phyloP scores from a whole-genome alignment of 257 asterid species.

The Penstemon eatonii region DNA sequence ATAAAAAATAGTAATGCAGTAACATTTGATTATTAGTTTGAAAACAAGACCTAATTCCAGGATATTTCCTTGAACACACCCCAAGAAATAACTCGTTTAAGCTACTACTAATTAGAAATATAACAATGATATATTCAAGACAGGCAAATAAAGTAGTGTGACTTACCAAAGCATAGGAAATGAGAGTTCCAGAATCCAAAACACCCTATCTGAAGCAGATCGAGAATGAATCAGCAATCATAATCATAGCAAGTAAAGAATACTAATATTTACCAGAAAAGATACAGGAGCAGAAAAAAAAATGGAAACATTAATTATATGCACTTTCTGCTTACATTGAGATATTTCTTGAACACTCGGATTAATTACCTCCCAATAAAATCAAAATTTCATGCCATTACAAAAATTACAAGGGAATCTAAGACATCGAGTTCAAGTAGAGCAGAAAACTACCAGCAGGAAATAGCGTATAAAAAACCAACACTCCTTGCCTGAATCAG shows the following conservation, averaged over 20 bases:
- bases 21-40: not conserved
- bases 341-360: too few relatives aligned
- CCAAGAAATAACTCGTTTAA: not conserved
- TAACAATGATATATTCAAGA: not conserved
- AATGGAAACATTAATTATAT: not conserved
- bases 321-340: too few relatives aligned
- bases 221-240: conserved; percentile 27
- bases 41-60: not conserved
- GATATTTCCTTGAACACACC: not conserved
- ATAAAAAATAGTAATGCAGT: not conserved
- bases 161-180: conserved; percentile 21
- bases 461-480: too few relatives aligned
- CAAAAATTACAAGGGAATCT: too few relatives aligned
- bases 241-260: too few relatives aligned
- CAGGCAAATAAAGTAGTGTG: not conserved
- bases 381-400: too few relatives aligned
- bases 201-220: conserved; percentile 28
- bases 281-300: not conserved
- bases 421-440: too few relatives aligned
- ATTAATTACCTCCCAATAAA: too few relatives aligned
- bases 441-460: too few relatives aligned
- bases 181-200: conserved; percentile 20
- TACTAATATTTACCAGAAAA: too few relatives aligned
- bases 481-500: too few relatives aligned
- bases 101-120: not conserved